These are phyloP conservation scores for Rhynchospora tenuis DNA, from an alignment of 176 grass and related monocot genomes.

Conservation along the genomic window DNA sequence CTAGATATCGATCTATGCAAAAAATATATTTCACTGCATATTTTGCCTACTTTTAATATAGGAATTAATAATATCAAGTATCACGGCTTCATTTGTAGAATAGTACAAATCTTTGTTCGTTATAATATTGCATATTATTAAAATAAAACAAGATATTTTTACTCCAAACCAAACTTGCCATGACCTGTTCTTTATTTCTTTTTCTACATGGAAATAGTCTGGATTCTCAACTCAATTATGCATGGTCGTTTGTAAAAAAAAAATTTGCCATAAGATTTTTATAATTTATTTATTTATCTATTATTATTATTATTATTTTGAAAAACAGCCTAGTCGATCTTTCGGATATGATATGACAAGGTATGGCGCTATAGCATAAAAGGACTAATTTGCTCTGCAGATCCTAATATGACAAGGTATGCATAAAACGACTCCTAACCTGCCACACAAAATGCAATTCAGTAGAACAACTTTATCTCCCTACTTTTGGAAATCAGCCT, in stretches of 20 bases:
- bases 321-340: not conserved
- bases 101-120: not conserved
- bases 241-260: no score
- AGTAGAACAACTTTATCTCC: not conserved
- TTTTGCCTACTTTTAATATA: no score
- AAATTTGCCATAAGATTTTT: no score
- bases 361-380: not conserved
- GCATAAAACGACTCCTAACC: not conserved
- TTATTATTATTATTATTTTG: not conserved
- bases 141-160: not conserved
- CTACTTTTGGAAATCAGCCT: not conserved
- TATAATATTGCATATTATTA: not conserved
- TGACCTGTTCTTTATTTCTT: not conserved
- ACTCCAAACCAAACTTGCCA: not conserved
- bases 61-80: not conserved
- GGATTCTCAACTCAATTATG: not conserved
- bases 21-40: no score
- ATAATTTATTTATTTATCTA: no score
- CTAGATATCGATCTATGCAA: no score
- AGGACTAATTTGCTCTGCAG: no score
- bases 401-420: no score
- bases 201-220: not conserved
- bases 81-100: not conserved
- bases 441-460: not conserved
- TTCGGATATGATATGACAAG: not conserved